These are phyloP conservation scores for Apiospora hydei DNA, from an alignment of 2,329 filamentous ascomycete genomes.

Conservation along the genomic window DNA sequence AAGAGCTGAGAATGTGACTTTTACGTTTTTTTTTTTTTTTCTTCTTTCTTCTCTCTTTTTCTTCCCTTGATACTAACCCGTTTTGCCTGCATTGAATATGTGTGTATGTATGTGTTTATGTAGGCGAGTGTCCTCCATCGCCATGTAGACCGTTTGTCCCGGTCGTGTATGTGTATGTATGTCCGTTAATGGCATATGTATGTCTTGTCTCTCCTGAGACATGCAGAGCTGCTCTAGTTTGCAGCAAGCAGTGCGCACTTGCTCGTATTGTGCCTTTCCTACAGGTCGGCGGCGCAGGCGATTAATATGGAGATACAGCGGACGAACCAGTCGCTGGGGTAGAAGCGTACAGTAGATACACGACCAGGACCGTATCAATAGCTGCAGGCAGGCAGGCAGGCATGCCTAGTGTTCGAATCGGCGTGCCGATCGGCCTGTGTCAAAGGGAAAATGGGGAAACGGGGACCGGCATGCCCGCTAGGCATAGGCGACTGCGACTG, in stretches of 20 bases:
- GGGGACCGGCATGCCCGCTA: neutral
- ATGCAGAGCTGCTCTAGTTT: constrained; percentile 12
- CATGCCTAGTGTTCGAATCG: neutral
- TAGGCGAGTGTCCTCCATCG: too few species aligned
- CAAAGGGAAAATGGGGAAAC: neutral
- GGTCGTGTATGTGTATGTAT: neutral
- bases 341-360: too few species aligned
- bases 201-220: constrained; percentile 22
- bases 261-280: neutral
- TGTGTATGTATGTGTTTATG: too few species aligned
- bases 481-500: neutral
- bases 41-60: too few species aligned
- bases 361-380: too few species aligned
- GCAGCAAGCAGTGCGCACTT: neutral
- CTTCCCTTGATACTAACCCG: too few species aligned
- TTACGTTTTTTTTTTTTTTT: too few species aligned
- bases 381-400: too few species aligned
- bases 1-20: neutral
- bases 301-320: constrained; percentile 4
- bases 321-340: neutral
- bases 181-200: constrained; percentile 13
- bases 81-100: too few species aligned
- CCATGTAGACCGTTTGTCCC: neutral
- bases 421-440: neutral
- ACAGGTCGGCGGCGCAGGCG: neutral